Base-by-base conservation (phyloP, 2,329 filamentous ascomycete species). In the Hirsutella thompsonii region DNA sequence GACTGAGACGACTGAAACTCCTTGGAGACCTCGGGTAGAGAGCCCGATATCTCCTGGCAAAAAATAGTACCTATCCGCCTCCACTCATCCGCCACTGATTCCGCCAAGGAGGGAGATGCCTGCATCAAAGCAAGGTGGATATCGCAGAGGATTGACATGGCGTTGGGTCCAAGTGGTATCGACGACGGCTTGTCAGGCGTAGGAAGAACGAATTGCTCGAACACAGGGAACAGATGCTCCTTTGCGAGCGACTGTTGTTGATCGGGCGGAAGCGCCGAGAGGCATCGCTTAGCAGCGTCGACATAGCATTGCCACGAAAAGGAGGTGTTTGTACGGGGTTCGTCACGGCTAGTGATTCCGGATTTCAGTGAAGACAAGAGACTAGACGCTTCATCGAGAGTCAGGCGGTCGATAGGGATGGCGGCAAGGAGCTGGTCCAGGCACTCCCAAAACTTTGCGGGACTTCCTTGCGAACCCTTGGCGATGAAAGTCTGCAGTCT, bases 391-490 rank as follows among this genome's bases (percentile, higher is more conserved):
- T 74, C 72, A 3, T 79, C 68, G 3, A 56, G 40, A 1, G 56
- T 52, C 5, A 65, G 52, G 2, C 62, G 51, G 13, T 72, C 61
- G 2, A 58, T 49, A 38, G 81, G 67, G 2, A 90, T 55, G 1
- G 79, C 57, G 19, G 72, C 64, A 5, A 94, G 55, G 0, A 96
- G 61, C 23, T 68, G 64, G 32, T 72, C 67, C 26, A 94, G 57
- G 14, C 73, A 74, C 20, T 69, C 60, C 92, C 92, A 98, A 54
- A 81, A 94, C 9, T 70, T 72, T 3, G 70, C 62, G 0, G 76
- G 67, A 3, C 83, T 82, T n/a, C 79, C 76, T 53, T 95, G 85
- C 0, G 90, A 94, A 3, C 92, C 90, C 51, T 80, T 84, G 46
- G 83, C 79, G 6, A 96, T 66, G 49, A 93, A 92, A 8, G 77